These are phyloP conservation scores for Exophiala lecanii-corni DNA, from an alignment of 2,329 filamentous ascomycete genomes.

Conservation along the genomic window DNA sequence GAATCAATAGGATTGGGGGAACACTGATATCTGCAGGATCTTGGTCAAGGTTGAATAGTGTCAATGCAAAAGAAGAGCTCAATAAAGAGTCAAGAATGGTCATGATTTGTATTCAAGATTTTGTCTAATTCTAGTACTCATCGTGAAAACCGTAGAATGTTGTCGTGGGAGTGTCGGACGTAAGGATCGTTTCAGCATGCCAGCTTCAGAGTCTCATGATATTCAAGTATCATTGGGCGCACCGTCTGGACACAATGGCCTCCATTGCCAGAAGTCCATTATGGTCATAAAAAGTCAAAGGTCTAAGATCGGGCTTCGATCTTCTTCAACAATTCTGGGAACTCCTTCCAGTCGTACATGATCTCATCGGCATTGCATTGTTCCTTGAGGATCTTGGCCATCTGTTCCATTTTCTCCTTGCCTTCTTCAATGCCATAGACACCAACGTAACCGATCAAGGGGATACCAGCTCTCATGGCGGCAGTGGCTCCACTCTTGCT, in stretches of 20 bases:
- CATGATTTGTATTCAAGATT: no score
- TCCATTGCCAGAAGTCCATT: no score
- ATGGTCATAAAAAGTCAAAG: not conserved
- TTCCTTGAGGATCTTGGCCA: conserved; percentile 62
- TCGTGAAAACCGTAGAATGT: no score
- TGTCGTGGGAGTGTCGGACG: no score
- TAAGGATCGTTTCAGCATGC: not conserved
- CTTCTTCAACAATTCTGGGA: conserved; percentile 40
- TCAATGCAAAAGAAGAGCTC: not conserved
- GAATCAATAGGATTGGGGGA: not conserved
- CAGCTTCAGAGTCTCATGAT: no score
- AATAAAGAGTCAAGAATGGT: no score
- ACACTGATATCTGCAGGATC: not conserved
- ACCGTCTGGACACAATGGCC: no score
- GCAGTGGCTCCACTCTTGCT: conserved; percentile 81
- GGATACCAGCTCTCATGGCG: conserved; percentile 72
- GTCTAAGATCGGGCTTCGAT: conserved; percentile 32
- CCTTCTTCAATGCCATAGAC: conserved; percentile 64
- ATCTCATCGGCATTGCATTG: conserved; percentile 42
- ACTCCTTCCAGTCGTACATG: conserved; percentile 51
- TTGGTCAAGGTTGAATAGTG: not conserved
- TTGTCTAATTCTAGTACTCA: not conserved
- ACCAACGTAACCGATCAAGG: conserved; percentile 79
- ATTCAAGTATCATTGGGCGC: no score
- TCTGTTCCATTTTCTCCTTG: conserved; percentile 68